These are phyloP conservation scores for Xylaria polymorpha DNA, from an alignment of 2,329 filamentous ascomycete genomes.

Conservation along the genomic window DNA sequence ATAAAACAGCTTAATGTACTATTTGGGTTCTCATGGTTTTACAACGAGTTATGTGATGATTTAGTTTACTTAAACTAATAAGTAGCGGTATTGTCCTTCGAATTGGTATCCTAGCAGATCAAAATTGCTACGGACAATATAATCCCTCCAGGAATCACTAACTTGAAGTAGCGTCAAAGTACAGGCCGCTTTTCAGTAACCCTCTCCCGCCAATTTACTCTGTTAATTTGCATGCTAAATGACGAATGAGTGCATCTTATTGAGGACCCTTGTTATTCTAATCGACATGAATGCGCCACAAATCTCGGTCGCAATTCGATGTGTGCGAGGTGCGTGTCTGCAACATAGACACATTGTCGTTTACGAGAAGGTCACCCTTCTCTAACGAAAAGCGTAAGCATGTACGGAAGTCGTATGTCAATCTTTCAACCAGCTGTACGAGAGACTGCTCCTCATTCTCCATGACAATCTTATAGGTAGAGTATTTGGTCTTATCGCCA, in stretches of 20 bases:
- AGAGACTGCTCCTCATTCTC: constrained; percentile 17
- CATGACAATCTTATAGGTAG: constrained; percentile 5
- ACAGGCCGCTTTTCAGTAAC: not conserved
- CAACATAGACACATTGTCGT: constrained; percentile 18
- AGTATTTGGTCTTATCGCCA: constrained; percentile 5
- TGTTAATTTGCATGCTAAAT: not conserved
- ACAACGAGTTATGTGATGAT: too few species aligned
- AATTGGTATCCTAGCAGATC: too few species aligned
- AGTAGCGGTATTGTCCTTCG: too few species aligned
- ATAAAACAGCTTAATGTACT: too few species aligned
- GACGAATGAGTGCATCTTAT: not conserved
- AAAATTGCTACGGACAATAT: too few species aligned
- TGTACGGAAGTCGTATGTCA: constrained; percentile 17
- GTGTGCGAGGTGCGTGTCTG: constrained; percentile 19
- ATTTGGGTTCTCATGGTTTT: too few species aligned
- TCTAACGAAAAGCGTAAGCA: constrained; percentile 25
- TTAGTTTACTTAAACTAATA: too few species aligned
- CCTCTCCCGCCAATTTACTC: not conserved
- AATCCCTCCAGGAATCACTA: not conserved
- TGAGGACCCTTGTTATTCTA: not conserved
- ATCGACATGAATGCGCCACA: constrained; percentile 20
- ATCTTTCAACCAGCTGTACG: constrained; percentile 7
- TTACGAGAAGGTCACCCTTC: constrained; percentile 24
- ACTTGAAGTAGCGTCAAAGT: not conserved
- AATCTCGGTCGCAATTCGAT: constrained; percentile 18